Percentiles rank a stretch among this genome's conserved stretches.
These are phyloP conservation scores for Candida maltosa DNA, from an alignment of 805 yeast species.

Conservation along the genomic window DNA sequence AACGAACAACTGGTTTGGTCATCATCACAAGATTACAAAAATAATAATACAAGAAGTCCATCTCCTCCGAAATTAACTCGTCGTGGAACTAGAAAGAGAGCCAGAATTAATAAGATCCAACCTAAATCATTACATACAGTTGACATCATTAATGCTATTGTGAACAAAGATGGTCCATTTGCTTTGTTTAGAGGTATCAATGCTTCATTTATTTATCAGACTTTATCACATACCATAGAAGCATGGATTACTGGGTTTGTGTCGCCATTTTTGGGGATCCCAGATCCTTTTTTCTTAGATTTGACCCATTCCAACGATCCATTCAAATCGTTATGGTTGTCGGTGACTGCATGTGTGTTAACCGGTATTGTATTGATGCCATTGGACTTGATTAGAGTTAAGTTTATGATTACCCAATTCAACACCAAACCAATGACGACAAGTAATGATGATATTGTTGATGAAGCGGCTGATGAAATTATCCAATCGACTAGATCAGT, in stretches of 20 bases:
- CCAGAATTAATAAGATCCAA: constrained; percentile 31
- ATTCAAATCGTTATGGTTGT: constrained; percentile 58
- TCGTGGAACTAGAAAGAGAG: constrained; percentile 2
- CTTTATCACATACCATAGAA: constrained; percentile 72
- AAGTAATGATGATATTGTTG: constrained; percentile 1
- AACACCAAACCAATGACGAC: constrained; percentile 18
- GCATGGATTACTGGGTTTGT: constrained; percentile 91
- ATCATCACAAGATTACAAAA: neutral
- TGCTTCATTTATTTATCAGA: constrained; percentile 74
- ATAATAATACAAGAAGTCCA: neutral
- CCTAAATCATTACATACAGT: constrained; percentile 62
- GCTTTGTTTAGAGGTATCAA: constrained; percentile 74
- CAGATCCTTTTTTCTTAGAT: constrained; percentile 87
- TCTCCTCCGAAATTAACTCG: constrained; percentile 1
- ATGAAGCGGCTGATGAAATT: neutral
- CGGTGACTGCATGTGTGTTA: constrained; percentile 66
- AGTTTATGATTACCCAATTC: constrained; percentile 69
- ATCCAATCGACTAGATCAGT: constrained; percentile 53
- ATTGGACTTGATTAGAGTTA: constrained; percentile 74
- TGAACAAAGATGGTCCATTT: constrained; percentile 67
- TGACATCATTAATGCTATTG: constrained; percentile 61
- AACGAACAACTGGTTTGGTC: constrained; percentile 10
- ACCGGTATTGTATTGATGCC: constrained; percentile 78
- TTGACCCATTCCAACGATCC: constrained; percentile 79
- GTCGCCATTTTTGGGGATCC: constrained; percentile 75